These are phyloP conservation scores for Pharus latifolius DNA, from an alignment of 176 grass and related monocot species.

Conservation along the genomic window DNA sequence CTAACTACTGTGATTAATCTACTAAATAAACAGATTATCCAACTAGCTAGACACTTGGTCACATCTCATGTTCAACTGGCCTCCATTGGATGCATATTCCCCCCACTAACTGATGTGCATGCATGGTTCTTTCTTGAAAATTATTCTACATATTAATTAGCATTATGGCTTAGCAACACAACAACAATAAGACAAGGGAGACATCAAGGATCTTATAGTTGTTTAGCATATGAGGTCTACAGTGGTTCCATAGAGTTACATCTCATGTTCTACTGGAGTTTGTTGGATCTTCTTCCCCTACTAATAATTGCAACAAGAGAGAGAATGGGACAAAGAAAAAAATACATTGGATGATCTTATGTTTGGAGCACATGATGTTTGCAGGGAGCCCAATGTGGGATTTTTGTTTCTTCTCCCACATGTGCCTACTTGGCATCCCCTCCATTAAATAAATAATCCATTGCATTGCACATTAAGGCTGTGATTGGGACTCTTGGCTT, in stretches of 20 bases:
- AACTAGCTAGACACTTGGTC: background rate
- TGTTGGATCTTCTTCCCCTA: conserved; percentile 29
- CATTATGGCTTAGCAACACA: too few species aligned
- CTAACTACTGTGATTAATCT: background rate
- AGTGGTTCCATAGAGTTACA: background rate
- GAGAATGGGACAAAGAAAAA: conserved; percentile 16
- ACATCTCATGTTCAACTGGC: conserved; percentile 7
- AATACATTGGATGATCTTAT: conserved; percentile 18
- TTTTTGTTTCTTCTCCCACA: background rate
- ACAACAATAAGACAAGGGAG: conserved; percentile 16
- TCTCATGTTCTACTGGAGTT: conserved; percentile 22
- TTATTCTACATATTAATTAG: too few species aligned
- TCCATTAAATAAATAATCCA: background rate
- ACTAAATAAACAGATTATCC: background rate
- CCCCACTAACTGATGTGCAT: background rate
- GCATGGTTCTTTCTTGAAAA: background rate
- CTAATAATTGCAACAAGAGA: conserved; percentile 15
- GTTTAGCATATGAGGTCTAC: conserved; percentile 31
- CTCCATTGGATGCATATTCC: background rate
- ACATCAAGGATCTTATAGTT: conserved; percentile 4
- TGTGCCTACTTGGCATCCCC: conserved; percentile 17
- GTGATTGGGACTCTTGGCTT: background rate
- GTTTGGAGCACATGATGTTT: conserved; percentile 23
- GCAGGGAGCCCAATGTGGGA: background rate
- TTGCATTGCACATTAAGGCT: background rate